Evolutionary conservation across 164 flowering plant genomes (phyloP), one percentile per base, ranked within the genome.

Genomic region (Buxus sempervirens): DNA sequence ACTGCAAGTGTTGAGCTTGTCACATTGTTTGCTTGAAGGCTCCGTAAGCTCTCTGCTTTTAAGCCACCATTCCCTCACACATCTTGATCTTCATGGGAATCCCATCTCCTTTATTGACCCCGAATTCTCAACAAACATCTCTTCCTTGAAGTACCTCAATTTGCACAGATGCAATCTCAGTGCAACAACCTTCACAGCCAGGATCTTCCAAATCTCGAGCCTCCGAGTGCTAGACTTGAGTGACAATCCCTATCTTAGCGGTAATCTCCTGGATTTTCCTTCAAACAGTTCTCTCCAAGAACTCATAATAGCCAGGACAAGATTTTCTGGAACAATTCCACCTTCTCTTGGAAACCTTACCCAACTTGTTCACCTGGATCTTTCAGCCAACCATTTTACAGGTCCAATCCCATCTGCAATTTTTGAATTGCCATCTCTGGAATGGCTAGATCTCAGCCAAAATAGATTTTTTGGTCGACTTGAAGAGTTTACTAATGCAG

Each of bases 341-440:
- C 1, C 19, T 54, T 73, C 72, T 1, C 28, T 70, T 23, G 26
- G 22, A 8, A 70, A 73, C 54, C 68, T 77, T 32, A 62, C 67
- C 21, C 42, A 70, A 22, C 56, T 65, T 10, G 8, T 20, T 22
- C 1, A 21, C 5, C 24, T 72, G 0, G 42, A 54, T 20, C 41
- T 72, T n/a, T 48, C 65, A 22, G 1, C 0, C 9, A 71, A 26
- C 27, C 68, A 56, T 15, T 60, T 73, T 15, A 57, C 26, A 0
- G 77, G 75, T 10, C 22, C 24, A 5, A 59, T 77, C 55, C 74
- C 75, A 10, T 26, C 70, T 27, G 60, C 73, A 32, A 28, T 78
- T 19, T 38, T 65, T 8, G 71, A 64, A 28, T 58, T 68, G 2
- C 65, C 77, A 65, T 49, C 55, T 1, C 68, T 79, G 14, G 13